Conservation (phyloP, 2,329 filamentous ascomycete species). For the Harringtonia lauricola region DNA sequence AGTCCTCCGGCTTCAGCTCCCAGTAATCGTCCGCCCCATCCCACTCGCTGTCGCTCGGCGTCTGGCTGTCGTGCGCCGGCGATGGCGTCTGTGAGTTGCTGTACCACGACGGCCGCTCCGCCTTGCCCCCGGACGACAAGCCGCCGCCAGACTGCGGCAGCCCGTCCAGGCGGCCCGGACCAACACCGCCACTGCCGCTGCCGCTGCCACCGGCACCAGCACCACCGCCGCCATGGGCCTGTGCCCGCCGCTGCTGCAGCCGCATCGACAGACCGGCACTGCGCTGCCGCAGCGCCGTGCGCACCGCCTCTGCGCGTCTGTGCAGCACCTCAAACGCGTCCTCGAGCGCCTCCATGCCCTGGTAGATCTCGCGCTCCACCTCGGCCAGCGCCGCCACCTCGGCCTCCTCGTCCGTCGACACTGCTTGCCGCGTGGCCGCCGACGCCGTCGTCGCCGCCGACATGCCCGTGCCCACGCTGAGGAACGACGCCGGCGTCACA, state of each 20-base stretch:
- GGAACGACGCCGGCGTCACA: slow-evolving; percentile 35
- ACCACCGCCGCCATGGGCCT: neutral
- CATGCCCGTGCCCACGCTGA: slow-evolving; percentile 36
- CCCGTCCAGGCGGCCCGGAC: slow-evolving; percentile 44
- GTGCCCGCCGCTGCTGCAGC: slow-evolving; percentile 42
- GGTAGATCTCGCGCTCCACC: slow-evolving; percentile 85
- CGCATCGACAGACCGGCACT: slow-evolving; percentile 63
- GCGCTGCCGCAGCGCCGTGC: slow-evolving; percentile 68
- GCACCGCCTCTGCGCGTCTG: slow-evolving; percentile 68
- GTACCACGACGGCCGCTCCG: slow-evolving; percentile 33
- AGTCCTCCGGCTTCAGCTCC: slow-evolving; percentile 65
- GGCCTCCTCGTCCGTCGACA: slow-evolving; percentile 87
- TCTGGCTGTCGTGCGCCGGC: neutral
- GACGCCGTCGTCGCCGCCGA: slow-evolving; percentile 29
- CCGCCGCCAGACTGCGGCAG: slow-evolving; percentile 28
- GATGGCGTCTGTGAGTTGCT: slow-evolving; percentile 13
- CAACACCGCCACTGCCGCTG: slow-evolving; percentile 18
- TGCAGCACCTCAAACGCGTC: slow-evolving; percentile 92
- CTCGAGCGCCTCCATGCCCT: slow-evolving; percentile 87
- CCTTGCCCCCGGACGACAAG: slow-evolving; percentile 26
- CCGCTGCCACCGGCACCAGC: too few species aligned
- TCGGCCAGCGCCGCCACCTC: slow-evolving; percentile 85
- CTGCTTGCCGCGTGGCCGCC: slow-evolving; percentile 38
- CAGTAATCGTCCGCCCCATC: slow-evolving; percentile 46
- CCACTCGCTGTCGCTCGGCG: slow-evolving; percentile 33